Conservation (phyloP, 2,329 filamentous ascomycete species). For the Cadophora sp. region DNA sequence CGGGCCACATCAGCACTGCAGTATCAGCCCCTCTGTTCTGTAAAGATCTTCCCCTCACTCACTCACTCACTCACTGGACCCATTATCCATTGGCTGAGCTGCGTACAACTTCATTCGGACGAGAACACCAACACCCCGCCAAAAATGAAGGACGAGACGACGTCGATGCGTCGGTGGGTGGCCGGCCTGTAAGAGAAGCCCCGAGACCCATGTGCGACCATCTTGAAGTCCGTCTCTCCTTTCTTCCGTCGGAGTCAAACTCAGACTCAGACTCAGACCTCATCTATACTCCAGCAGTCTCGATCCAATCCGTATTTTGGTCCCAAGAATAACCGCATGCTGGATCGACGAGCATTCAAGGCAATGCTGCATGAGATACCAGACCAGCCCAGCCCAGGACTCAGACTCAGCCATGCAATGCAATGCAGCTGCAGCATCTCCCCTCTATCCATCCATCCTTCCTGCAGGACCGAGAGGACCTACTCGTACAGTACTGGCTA, state of each 20-base stretch:
- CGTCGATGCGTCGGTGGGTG: not conserved
- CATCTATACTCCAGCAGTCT: not conserved
- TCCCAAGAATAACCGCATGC: not conserved
- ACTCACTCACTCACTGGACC: too few species aligned
- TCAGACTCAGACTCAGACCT: not conserved
- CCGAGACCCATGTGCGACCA: conserved; percentile 13
- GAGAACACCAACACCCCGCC: not conserved
- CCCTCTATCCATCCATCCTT: not conserved
- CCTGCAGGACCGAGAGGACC: not conserved
- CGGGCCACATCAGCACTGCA: conserved; percentile 6
- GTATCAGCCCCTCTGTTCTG: conserved; percentile 7
- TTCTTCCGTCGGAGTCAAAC: too few species aligned
- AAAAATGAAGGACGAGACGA: not conserved
- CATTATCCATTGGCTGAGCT: not conserved
- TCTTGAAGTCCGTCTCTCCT: conserved; percentile 4
- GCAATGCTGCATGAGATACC: conserved; percentile 7
- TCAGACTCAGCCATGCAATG: conserved; percentile 5
- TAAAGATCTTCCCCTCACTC: conserved; percentile 6
- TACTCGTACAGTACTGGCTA: not conserved
- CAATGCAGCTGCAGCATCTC: not conserved
- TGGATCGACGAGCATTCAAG: conserved; percentile 7
- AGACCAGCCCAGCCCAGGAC: not conserved
- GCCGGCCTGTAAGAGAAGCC: conserved; percentile 9
- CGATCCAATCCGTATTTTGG: not conserved
- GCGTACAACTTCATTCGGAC: not conserved